These are phyloP conservation scores for Limtongia smithiae DNA, from an alignment of 805 yeast genomes.

Conservation along the genomic window DNA sequence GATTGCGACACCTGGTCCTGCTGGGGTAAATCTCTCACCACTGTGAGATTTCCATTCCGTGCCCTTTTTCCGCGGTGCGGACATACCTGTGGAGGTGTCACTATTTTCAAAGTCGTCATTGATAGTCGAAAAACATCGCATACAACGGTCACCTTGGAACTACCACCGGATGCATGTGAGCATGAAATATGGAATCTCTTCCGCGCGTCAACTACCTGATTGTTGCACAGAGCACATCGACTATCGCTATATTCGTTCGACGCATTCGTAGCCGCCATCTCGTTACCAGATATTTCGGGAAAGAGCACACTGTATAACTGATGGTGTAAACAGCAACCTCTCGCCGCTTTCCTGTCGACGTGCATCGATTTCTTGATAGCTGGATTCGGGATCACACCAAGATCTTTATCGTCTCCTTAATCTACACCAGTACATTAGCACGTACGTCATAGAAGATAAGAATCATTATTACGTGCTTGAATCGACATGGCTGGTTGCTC, in stretches of 20 bases:
- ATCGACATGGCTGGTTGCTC: conserved; percentile 16
- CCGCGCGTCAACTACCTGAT: too few species aligned
- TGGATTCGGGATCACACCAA: conserved; percentile 11
- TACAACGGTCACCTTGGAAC: conserved; percentile 23
- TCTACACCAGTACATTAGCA: conserved; percentile 1
- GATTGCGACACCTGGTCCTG: too few species aligned
- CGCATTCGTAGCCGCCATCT: conserved; percentile 42
- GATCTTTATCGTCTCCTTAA: conserved; percentile 9
- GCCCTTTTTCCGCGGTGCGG: too few species aligned
- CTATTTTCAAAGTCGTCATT: too few species aligned
- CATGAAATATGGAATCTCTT: too few species aligned
- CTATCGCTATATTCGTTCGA: conserved; percentile 64
- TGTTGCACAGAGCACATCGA: conserved; percentile 62
- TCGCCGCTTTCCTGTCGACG: conserved; percentile 6
- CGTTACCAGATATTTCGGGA: conserved; percentile 47
- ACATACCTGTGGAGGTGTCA: too few species aligned
- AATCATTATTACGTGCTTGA: too few species aligned
- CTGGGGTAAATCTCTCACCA: too few species aligned
- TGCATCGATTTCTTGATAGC: background rate
- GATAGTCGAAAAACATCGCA: too few species aligned
- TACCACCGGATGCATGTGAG: too few species aligned
- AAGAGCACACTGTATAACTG: conserved; percentile 38
- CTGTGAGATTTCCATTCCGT: too few species aligned
- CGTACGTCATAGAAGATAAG: background rate
- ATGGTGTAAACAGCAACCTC: conserved; percentile 30